Evolutionary conservation across 1,284 basidiomycete species (phyloP), one percentile per base, ranked within the genome.

Genomic region (Puccinia brachypodii): DNA sequence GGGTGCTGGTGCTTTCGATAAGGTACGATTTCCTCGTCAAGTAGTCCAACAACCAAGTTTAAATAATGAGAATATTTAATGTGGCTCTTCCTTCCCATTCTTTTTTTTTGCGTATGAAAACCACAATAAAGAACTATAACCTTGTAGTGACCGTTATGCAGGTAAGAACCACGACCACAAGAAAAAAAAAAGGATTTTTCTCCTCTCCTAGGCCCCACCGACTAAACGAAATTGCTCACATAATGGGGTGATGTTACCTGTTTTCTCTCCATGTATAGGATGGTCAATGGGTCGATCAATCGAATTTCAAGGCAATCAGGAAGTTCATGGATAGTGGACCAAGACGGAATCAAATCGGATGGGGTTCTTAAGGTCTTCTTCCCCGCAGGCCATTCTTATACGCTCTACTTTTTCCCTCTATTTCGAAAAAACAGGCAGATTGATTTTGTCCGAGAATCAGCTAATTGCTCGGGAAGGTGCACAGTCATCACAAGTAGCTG

Each of bases 251-350:
- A 16, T 13, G 9, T 71, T 64, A 16, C 22, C 2, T 64, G 7
- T 64, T 40, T 64, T 40, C 28, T 64, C 25, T 8, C 22, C 14
- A 16, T 40, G 16, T 36, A 38, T 68, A 71, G 68, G 31, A 71
- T 31, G 44, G 44, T 3, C n/a, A 71, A 71, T 71, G 68, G 68
- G 40, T 71, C 40, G 68, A 71, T 25, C 68, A 71, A 33, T 16
- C 40, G 44, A 71, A 71, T 16, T 47, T 71, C 42, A 44, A 47
- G 8, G 68, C 42, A 31, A 47, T 71, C 42, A 25, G 47, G 28
- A 71, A 71, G 44, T 71, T 28, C 40, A 25, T 71, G 22, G 44
- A 28, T 25, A 14, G 16, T 38, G 62, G 62, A 22, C 33, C 33
- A 19, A 38, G 11, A n/a, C 11, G 8, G n/a, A 38, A 38, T 22